These are phyloP conservation scores for Bertia moriformis DNA, from an alignment of 2,329 filamentous ascomycete species.

Conservation along the genomic window DNA sequence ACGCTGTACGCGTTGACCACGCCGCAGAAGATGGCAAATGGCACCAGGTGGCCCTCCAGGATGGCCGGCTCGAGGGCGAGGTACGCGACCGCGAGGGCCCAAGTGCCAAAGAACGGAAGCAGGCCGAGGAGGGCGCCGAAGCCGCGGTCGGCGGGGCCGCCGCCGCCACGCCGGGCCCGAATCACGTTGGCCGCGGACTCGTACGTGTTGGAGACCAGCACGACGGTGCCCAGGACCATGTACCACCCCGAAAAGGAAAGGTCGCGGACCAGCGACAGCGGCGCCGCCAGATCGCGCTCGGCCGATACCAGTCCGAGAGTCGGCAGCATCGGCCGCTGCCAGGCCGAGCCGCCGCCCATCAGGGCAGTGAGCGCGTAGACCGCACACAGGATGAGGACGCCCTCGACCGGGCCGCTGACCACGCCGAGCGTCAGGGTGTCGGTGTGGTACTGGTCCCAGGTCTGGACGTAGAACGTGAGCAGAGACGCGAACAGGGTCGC, in stretches of 20 bases:
- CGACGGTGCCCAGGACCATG: conserved; percentile 68
- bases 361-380: conserved; percentile 75
- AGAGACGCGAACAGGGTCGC: conserved; percentile 69
- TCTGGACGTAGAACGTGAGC: conserved; percentile 96
- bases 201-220: conserved; percentile 74
- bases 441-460: conserved; percentile 98
- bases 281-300: too few species aligned
- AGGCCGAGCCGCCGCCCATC: conserved; percentile 80
- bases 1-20: conserved; percentile 90
- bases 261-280: too few species aligned
- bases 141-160: conserved; percentile 56
- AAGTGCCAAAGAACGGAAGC: conserved; percentile 64
- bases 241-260: conserved; percentile 86
- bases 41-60: conserved; percentile 68
- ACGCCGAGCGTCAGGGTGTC: conserved; percentile 86
- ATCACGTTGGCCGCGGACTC: conserved; percentile 74
- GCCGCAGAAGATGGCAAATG: conserved; percentile 78
- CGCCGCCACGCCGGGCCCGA: conserved; percentile 59
- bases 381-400: conserved; percentile 67
- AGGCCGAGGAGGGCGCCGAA: conserved; percentile 70
- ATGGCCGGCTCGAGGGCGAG: conserved; percentile 75
- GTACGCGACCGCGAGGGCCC: conserved; percentile 65
- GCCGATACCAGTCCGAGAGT: too few species aligned
- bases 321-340: conserved; percentile 69
- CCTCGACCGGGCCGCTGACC: conserved; percentile 88